Evolutionary conservation across 2,329 filamentous ascomycete genomes (phyloP).

Genomic region (Colletotrichum kahawae): DNA sequence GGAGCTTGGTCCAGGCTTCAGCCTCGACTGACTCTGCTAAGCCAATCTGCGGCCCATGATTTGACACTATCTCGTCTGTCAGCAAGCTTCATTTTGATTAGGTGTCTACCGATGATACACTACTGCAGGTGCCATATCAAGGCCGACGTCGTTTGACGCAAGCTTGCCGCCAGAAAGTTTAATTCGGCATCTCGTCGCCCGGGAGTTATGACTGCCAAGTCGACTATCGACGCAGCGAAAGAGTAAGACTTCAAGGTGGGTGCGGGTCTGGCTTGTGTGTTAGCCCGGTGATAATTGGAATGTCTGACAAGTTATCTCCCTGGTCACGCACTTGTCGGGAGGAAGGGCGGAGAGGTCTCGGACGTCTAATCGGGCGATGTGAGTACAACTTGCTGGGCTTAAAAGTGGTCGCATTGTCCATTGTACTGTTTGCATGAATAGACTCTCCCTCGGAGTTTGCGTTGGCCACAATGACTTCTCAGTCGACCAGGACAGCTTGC

Average conservation of each 20-base stretch:
- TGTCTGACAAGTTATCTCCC: background rate
- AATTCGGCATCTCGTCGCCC: background rate
- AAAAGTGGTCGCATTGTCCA: background rate
- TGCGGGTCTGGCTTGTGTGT: background rate
- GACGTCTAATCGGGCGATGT: background rate
- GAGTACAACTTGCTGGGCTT: background rate
- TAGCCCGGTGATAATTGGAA: slow-evolving; percentile 10
- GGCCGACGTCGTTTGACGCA: background rate
- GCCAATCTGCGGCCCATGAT: background rate
- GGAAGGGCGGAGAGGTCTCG: background rate
- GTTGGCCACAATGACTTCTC: background rate
- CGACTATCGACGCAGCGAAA: background rate
- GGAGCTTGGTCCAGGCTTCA: background rate
- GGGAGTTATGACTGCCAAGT: background rate
- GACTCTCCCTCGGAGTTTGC: background rate
- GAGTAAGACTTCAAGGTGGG: background rate
- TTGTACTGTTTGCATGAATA: slow-evolving; percentile 17
- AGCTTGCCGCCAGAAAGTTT: background rate
- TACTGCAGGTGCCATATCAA: background rate
- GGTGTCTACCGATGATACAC: background rate
- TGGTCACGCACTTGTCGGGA: background rate
- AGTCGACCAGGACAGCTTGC: background rate
- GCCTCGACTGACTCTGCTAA: background rate
- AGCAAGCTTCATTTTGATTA: background rate
- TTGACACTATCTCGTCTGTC: background rate